These are phyloP conservation scores for Ailanthus altissimus DNA, from an alignment of 345 rosid genomes.

Conservation along the genomic window DNA sequence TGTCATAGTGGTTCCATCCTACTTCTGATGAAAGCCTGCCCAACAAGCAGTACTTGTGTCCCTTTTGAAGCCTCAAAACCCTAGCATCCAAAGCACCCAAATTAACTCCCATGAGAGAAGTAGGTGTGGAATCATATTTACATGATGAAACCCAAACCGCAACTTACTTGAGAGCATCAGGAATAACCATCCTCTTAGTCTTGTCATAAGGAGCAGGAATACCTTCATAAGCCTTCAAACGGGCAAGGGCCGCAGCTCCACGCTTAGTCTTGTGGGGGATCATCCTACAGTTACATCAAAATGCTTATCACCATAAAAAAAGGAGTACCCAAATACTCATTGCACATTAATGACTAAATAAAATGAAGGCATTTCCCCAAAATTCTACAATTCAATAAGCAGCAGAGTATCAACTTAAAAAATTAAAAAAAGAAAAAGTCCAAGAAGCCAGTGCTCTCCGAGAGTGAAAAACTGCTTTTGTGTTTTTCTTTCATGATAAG, in stretches of 20 bases:
- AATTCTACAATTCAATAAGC: neutral
- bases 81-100: constrained; percentile 31
- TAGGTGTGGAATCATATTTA: neutral
- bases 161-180: constrained; percentile 87
- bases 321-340: neutral
- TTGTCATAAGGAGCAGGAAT: constrained; percentile 81
- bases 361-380: neutral
- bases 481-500: neutral
- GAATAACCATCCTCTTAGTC: constrained; percentile 83
- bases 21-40: constrained; percentile 82
- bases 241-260: constrained; percentile 78
- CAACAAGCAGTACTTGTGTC: constrained; percentile 83
- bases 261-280: constrained; percentile 92
- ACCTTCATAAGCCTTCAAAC: constrained; percentile 80
- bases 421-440: neutral
- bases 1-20: constrained; percentile 89
- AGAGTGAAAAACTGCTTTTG: neutral
- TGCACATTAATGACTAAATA: neutral
- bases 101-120: neutral
- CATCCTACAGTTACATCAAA: constrained; percentile 46
- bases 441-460: neutral
- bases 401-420: neutral
- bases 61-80: constrained; percentile 89
- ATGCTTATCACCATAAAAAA: neutral
- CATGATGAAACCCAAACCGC: neutral